These are phyloP conservation scores for Colletotrichum liriopes DNA, from an alignment of 2,329 filamentous ascomycete species.

Conservation along the genomic window DNA sequence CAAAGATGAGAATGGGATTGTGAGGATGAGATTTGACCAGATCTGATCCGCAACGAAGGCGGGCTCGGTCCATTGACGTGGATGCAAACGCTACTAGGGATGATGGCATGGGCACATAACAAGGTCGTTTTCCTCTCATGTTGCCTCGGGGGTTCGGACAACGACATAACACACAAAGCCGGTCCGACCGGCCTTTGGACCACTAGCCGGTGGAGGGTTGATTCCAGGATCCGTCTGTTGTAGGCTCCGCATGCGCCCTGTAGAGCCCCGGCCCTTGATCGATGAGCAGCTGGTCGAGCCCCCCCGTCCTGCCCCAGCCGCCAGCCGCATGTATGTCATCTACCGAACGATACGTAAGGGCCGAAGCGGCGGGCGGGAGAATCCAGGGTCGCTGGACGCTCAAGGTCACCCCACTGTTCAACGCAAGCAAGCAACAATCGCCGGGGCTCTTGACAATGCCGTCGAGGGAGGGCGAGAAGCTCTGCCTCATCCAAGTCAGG, in stretches of 20 bases:
- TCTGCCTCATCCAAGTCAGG: conserved; percentile 21
- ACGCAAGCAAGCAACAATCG: neutral
- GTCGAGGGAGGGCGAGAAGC: conserved; percentile 13
- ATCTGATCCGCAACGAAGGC: conserved; percentile 11
- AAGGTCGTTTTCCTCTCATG: conserved; percentile 13
- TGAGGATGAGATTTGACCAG: conserved; percentile 19
- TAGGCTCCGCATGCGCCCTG: neutral
- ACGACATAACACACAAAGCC: conserved; percentile 55
- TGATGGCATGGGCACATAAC: conserved; percentile 17
- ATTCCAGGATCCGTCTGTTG: conserved; percentile 1
- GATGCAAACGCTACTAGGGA: conserved; percentile 25
- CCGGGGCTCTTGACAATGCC: neutral
- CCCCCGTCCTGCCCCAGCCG: conserved; percentile 13
- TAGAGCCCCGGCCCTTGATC: conserved; percentile 30
- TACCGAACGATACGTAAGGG: conserved; percentile 33
- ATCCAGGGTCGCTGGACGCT: neutral
- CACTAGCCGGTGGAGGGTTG: conserved; percentile 43
- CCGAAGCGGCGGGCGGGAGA: conserved; percentile 5
- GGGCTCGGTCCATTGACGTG: conserved; percentile 18
- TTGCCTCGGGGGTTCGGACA: conserved; percentile 55
- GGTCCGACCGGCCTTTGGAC: conserved; percentile 44
- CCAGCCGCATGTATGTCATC: conserved; percentile 40
- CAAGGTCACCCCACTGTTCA: neutral
- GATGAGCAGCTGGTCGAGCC: conserved; percentile 12
- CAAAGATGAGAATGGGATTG: conserved; percentile 22